Evolutionary conservation across 164 flowering plant species (phyloP).

Genomic region (Dillenia suffruticosa): DNA sequence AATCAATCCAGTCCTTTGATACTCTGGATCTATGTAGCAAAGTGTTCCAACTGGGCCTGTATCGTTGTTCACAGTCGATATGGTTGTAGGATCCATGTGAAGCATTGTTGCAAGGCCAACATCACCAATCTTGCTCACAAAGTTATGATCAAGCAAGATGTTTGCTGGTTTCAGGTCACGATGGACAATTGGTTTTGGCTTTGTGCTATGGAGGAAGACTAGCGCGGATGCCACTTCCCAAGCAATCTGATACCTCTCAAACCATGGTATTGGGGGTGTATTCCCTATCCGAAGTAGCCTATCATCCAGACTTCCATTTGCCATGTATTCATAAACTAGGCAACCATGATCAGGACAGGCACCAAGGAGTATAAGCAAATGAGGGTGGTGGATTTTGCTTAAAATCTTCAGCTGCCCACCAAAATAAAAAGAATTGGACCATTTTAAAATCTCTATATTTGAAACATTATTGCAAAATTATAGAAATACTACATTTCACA

Average conservation of each 20-base stretch:
- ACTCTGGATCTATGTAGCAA: conserved; percentile 93
- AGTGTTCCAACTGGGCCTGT: conserved; percentile 70
- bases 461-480: not conserved
- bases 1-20: conserved; percentile 75
- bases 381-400: conserved; percentile 81
- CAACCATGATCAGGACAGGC: conserved; percentile 82
- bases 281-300: conserved; percentile 35
- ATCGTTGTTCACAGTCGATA: conserved; percentile 35
- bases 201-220: conserved; percentile 70
- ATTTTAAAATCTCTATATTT: not conserved
- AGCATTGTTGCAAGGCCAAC: conserved; percentile 81
- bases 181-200: conserved; percentile 76
- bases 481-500: not conserved
- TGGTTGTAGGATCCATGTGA: conserved; percentile 21
- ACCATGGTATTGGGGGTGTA: conserved; percentile 78
- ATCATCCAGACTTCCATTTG: conserved; percentile 84
- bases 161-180: conserved; percentile 94
- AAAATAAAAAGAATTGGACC: conserved; percentile 1
- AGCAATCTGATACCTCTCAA: conserved; percentile 67
- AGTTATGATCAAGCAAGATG: conserved; percentile 76
- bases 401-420: conserved; percentile 71
- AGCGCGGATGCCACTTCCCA: conserved; percentile 90
- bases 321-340: conserved; percentile 94
- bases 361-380: conserved; percentile 82
- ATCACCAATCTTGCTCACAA: conserved; percentile 89